These are phyloP conservation scores for Fraxinus americana DNA, from an alignment of 257 asterid genomes.

Conservation along the genomic window DNA sequence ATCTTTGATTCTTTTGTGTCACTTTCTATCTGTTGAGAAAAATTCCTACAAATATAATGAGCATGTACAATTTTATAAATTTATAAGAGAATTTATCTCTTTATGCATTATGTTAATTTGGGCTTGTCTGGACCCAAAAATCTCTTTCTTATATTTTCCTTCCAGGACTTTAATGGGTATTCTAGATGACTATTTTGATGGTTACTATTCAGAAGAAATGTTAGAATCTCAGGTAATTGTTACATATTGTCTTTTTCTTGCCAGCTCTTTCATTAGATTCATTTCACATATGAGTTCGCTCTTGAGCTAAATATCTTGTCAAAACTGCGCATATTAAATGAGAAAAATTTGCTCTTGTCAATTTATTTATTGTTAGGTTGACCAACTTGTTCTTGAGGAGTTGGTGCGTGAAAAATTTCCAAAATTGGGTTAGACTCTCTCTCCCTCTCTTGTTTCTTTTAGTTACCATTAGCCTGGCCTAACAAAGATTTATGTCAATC, in stretches of 20 bases:
- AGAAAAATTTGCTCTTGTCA: conserved; percentile 17
- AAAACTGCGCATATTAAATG: background rate
- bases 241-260: conserved; percentile 23
- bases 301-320: background rate
- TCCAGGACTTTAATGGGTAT: conserved; percentile 92
- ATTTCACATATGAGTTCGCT: conserved; percentile 10
- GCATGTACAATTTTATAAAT: background rate
- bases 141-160: conserved; percentile 10
- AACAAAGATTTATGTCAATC: background rate
- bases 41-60: background rate
- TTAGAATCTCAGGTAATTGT: conserved; percentile 87
- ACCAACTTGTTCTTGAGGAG: conserved; percentile 96
- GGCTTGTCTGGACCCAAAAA: conserved; percentile 29
- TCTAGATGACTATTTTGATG: conserved; percentile 92
- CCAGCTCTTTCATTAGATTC: conserved; percentile 17
- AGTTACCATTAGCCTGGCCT: conserved; percentile 9
- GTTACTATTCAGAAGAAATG: conserved; percentile 98
- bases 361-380: conserved; percentile 63
- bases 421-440: conserved; percentile 63
- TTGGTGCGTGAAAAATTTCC: conserved; percentile 85
- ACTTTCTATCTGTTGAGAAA: conserved; percentile 6
- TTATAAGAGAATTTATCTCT: background rate
- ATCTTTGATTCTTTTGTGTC: conserved; percentile 10
- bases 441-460: conserved; percentile 16
- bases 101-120: conserved; percentile 11